phyloP scores from a whole-genome alignment of 495 filamentous ascomycete genomes.

The Articulospora tetracladia region DNA sequence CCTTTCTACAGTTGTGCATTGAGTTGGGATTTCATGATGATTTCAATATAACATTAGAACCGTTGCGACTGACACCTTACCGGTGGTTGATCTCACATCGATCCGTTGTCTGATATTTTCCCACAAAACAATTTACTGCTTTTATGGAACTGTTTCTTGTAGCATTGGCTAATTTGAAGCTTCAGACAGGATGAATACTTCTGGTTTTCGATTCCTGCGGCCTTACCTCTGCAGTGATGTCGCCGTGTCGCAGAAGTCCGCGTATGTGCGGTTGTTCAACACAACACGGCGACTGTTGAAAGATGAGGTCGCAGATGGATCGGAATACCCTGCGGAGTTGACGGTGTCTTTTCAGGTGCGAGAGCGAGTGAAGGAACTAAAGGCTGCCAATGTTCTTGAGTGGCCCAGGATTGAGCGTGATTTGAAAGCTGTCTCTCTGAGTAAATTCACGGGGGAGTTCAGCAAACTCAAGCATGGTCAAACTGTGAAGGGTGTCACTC shows the following conservation, averaged over 20 bases:
- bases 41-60: constrained; percentile 61
- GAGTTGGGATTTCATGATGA: constrained; percentile 36
- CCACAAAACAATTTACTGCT: constrained; percentile 1
- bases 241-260: constrained; percentile 21
- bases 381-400: constrained; percentile 35
- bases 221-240: constrained; percentile 42
- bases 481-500: constrained; percentile 29
- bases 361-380: constrained; percentile 46
- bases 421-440: constrained; percentile 16
- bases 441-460: constrained; percentile 26
- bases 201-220: constrained; percentile 47
- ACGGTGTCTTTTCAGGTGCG: background rate
- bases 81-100: constrained; percentile 56
- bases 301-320: background rate
- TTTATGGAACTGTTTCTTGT: constrained; percentile 5
- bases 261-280: constrained; percentile 44
- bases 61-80: constrained; percentile 87
- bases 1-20: background rate
- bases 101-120: constrained; percentile 39
- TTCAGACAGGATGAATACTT: constrained; percentile 32
- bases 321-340: background rate
- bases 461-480: constrained; percentile 23
- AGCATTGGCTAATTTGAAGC: constrained; percentile 17
- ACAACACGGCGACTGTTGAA: constrained; percentile 17
- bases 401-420: constrained; percentile 46